A percentile compares a stretch with the other conserved stretches of the same genome.
These are phyloP conservation scores for Cucurbita pepo DNA, from an alignment of 306 rosid species.

Conservation along the genomic window DNA sequence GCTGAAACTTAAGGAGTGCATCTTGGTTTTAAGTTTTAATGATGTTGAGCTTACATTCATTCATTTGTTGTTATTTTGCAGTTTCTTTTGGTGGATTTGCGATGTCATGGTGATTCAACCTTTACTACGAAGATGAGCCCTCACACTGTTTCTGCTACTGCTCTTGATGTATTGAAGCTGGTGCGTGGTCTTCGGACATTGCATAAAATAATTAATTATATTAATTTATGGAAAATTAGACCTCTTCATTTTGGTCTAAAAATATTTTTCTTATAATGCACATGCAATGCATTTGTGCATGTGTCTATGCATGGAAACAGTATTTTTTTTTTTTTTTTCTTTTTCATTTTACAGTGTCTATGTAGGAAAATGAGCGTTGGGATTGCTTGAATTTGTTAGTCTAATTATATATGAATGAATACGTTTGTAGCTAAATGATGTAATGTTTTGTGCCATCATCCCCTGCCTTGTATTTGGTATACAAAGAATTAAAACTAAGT, in stretches of 20 bases:
- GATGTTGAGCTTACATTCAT: neutral
- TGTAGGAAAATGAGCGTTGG: neutral
- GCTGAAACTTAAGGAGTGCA: neutral
- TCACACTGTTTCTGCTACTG: constrained; percentile 70
- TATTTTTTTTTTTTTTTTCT: too few relatives aligned
- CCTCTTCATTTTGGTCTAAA: neutral
- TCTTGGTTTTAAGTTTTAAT: neutral
- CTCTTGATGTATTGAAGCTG: constrained; percentile 77
- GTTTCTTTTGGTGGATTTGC: constrained; percentile 85
- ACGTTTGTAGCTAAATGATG: neutral
- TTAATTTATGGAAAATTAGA: neutral
- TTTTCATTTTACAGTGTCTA: neutral
- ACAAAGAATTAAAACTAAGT: neutral
- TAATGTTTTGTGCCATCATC: neutral
- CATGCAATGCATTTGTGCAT: too few relatives aligned
- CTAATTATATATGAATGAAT: neutral
- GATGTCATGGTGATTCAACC: constrained; percentile 90
- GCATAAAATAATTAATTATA: neutral
- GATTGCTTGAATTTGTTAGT: neutral
- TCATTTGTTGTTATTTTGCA: constrained; percentile 8
- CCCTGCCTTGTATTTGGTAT: neutral
- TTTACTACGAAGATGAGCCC: constrained; percentile 51
- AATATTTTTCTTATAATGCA: neutral
- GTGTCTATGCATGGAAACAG: too few relatives aligned
- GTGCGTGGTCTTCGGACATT: constrained; percentile 22